Evolutionary conservation across 371 early-diverging fungal genomes (phyloP), one percentile per base, ranked within the genome.

Genomic region (Dichotomocladium elegans): DNA sequence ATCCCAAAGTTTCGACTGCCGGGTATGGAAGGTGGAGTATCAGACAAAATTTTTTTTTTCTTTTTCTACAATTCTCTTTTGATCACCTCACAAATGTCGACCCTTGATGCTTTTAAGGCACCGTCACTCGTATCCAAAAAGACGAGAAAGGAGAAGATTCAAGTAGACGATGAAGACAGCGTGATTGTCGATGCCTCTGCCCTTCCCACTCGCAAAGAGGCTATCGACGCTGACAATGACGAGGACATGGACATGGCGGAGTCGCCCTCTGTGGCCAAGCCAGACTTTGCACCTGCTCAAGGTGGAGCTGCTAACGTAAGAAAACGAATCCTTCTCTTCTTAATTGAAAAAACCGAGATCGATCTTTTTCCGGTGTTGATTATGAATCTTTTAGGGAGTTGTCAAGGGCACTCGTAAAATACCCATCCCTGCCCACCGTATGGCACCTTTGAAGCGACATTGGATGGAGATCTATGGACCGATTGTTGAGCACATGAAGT

Each of bases 401-500:
- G 69, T 58, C 31, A 62, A 63, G 45, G 87, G 90, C 56, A 63
- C 69, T 51, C 90, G 96, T 55, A 87, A 81, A 60, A 82, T 97
- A 46, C 88, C 91, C 27, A 91, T 99, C 54, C 99, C 99, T 21
- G 86, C 88, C 31, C 91, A 96, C 64, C 88, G 98, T 55, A 72
- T 99, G 63, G 81, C 92, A 14, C 94, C 94, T 14, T 77, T 99
- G 41, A 98, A 95, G 70, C 86, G 90, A 47, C 85, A 92, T 47
- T 99, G 99, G 99, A 63, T 97, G 61, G 93, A 99, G 65, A 89
- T 99, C 61, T 99, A 99, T 77, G 88, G 97, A 26, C 99, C 99
- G n/a, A 79, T 99, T 26, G 99, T 99, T 7, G 95, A 97, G 66
- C 92, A 96, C 62, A 86, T 98, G 74, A 92, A 95, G 54, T 79